Conservation (phyloP, 495 filamentous ascomycete genomes). For the Hypoxylon crocopeplum region DNA sequence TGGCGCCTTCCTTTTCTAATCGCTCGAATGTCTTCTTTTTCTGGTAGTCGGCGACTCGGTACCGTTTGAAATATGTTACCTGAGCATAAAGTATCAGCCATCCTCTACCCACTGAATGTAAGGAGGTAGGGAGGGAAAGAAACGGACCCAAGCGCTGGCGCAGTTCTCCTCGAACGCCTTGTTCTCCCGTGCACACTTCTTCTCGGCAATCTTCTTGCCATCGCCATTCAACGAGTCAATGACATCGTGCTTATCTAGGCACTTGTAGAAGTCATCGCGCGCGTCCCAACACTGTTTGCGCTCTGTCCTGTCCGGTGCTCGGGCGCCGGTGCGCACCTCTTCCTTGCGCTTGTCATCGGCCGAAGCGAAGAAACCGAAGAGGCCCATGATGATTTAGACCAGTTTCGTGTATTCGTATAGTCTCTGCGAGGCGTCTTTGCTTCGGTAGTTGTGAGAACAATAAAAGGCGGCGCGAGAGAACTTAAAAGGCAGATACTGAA, state of each 20-base stretch:
- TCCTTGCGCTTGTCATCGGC: slow-evolving; percentile 56
- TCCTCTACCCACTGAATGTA: not conserved
- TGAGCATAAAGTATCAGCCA: slow-evolving; percentile 42
- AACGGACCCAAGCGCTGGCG: slow-evolving; percentile 78
- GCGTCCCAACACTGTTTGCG: slow-evolving; percentile 85
- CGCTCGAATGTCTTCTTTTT: slow-evolving; percentile 79
- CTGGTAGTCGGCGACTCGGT: slow-evolving; percentile 88
- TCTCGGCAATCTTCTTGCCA: slow-evolving; percentile 61
- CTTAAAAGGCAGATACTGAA: not conserved
- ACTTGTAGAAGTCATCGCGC: slow-evolving; percentile 84
- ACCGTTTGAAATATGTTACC: slow-evolving; percentile 98
- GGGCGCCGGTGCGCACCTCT: slow-evolving; percentile 64
- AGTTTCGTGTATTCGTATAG: no score
- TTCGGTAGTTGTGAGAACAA: no score
- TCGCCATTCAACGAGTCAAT: slow-evolving; percentile 81
- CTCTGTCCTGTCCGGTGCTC: slow-evolving; percentile 78
- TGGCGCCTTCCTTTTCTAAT: slow-evolving; percentile 80
- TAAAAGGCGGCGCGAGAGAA: not conserved
- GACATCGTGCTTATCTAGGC: slow-evolving; percentile 81
- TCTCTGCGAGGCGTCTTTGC: no score
- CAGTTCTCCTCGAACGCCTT: slow-evolving; percentile 76
- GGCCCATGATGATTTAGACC: slow-evolving; percentile 46
- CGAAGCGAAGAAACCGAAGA: slow-evolving; percentile 50
- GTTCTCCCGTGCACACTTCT: slow-evolving; percentile 71
- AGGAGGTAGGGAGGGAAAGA: slow-evolving; percentile 1